A percentile compares a stretch with the other conserved stretches of the same genome.
Conservation (phyloP, 768 basidiomycete species). For the Scleroderma bovista region DNA sequence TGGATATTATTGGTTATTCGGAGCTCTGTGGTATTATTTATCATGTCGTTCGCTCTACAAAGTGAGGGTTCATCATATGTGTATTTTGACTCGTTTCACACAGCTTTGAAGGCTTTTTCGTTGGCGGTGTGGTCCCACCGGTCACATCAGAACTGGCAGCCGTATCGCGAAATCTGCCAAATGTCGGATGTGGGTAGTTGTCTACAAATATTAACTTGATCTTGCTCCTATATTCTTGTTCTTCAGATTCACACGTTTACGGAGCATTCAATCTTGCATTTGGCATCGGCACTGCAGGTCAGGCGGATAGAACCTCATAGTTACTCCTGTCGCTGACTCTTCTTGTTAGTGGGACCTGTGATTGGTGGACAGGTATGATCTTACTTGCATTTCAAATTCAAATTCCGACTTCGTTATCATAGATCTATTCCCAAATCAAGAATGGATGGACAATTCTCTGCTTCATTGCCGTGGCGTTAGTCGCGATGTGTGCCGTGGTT, state of each 20-base stretch:
- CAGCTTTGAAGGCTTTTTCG: slow-evolving; percentile 48
- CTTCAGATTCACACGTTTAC: slow-evolving; percentile 65
- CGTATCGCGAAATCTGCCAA: slow-evolving; percentile 49
- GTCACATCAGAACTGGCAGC: slow-evolving; percentile 62
- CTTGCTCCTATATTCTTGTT: neutral
- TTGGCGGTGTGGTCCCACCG: slow-evolving; percentile 53
- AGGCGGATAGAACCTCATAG: slow-evolving; percentile 14
- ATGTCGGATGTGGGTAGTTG: slow-evolving; percentile 57
- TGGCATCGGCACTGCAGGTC: slow-evolving; percentile 58
- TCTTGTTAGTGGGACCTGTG: slow-evolving; percentile 55
- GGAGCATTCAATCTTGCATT: slow-evolving; percentile 71
- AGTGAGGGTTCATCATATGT: slow-evolving; percentile 35
- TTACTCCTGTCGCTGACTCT: slow-evolving; percentile 2
- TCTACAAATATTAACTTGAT: neutral
- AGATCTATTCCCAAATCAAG: slow-evolving; percentile 55
- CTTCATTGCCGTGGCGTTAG: slow-evolving; percentile 40
- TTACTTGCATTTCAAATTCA: too few species aligned
- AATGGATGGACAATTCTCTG: slow-evolving; percentile 61
- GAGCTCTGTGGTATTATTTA: slow-evolving; percentile 41
- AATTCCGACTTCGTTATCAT: neutral
- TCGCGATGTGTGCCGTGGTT: slow-evolving; percentile 35
- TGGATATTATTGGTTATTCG: slow-evolving; percentile 50
- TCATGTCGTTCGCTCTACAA: slow-evolving; percentile 41
- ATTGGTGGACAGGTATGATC: slow-evolving; percentile 57
- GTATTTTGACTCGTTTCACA: neutral